Conservation (phyloP, 768 basidiomycete genomes). For the Omphalotus guepiniiformis region DNA sequence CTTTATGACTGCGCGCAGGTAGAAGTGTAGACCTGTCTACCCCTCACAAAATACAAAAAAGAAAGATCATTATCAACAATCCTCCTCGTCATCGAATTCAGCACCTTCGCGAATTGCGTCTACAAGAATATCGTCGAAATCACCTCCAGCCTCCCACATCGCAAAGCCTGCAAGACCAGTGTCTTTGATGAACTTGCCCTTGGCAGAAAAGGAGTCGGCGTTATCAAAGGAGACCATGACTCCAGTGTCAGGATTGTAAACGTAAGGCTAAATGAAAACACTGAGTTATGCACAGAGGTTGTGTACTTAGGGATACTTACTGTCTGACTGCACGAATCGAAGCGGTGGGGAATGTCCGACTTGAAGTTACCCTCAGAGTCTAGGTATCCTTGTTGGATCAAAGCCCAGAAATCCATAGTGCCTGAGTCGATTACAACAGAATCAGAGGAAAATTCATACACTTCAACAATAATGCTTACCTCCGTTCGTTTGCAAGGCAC, state of each 20-base stretch:
- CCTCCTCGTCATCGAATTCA: conserved; percentile 10
- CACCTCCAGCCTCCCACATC: conserved; percentile 73
- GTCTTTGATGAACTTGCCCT: conserved; percentile 55
- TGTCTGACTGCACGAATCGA: conserved; percentile 69
- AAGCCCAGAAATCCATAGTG: conserved; percentile 57
- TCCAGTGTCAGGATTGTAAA: conserved; percentile 35
- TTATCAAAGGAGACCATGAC: conserved; percentile 51
- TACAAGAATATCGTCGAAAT: conserved; percentile 44
- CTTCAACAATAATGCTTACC: too few relatives aligned
- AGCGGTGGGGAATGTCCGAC: conserved; percentile 46
- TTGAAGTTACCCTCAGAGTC: conserved; percentile 43
- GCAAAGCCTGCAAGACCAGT: conserved; percentile 56
- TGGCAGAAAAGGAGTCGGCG: conserved; percentile 40
- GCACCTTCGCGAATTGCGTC: conserved; percentile 29
- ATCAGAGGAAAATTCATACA: too few relatives aligned
- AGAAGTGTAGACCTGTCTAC: too few relatives aligned
- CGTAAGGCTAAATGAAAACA: conserved; percentile 32
- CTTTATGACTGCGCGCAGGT: too few relatives aligned
- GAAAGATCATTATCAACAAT: not conserved
- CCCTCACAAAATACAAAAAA: too few relatives aligned
- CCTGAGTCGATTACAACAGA: not conserved
- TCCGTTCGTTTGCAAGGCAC: conserved; percentile 41
- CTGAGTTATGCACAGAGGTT: not conserved
- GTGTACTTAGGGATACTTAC: conserved; percentile 31
- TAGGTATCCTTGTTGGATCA: conserved; percentile 56